Evolutionary conservation across 1,139 yeast genomes (phyloP).

Genomic region (Scheffersomyces insectosa): DNA sequence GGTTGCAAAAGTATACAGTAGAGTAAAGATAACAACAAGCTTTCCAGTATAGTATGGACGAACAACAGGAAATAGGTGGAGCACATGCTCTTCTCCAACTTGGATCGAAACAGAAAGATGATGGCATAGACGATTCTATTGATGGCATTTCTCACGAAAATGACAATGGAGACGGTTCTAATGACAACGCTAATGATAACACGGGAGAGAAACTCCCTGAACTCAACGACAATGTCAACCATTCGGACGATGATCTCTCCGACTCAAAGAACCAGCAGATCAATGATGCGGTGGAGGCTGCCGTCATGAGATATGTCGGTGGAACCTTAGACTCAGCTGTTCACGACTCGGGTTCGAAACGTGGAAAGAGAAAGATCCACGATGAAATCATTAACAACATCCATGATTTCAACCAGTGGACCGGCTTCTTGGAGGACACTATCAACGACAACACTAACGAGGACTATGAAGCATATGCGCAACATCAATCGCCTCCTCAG

Average conservation of each 20-base stretch:
- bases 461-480: conserved; percentile 9
- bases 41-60: conserved; percentile 24
- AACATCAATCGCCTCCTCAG: neutral
- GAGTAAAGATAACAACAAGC: conserved; percentile 8
- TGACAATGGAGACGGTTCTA: conserved; percentile 4
- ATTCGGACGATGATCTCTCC: conserved; percentile 16
- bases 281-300: conserved; percentile 67
- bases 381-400: conserved; percentile 17
- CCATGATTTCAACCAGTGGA: conserved; percentile 49
- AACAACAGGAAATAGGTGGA: conserved; percentile 45
- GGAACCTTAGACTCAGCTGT: conserved; percentile 45
- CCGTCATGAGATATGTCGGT: conserved; percentile 70
- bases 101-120: conserved; percentile 33
- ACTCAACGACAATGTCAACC: neutral
- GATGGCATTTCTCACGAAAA: conserved; percentile 8
- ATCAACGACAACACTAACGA: conserved; percentile 14
- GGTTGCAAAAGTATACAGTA: conserved; percentile 1
- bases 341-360: conserved; percentile 1
- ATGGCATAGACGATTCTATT: conserved; percentile 13
- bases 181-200: conserved; percentile 7
- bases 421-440: conserved; percentile 50
- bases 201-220: conserved; percentile 3
- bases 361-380: conserved; percentile 10
- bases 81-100: conserved; percentile 48
- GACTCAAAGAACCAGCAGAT: conserved; percentile 41